Base-by-base conservation (phyloP, 192 early-diverging fungal genomes). In the Backusella tuberculispora region DNA sequence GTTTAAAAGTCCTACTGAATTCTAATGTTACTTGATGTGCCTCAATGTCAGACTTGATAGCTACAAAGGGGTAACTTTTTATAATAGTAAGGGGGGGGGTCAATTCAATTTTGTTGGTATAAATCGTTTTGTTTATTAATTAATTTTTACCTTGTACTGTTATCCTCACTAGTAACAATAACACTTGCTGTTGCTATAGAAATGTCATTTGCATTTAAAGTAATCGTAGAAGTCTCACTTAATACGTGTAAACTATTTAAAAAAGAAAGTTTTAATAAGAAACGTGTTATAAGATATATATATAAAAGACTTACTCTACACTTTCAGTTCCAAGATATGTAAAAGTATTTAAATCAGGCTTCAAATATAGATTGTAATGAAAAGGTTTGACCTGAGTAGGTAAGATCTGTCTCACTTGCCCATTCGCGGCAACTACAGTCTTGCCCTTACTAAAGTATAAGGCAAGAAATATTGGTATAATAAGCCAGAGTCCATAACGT, bases 361-460 rank as follows among this genome's bases (percentile, higher is more conserved):
- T 92, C 21, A 97, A 76, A 9, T 84, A 80, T 26, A 97, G 83
- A 76, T 85, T 85, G 83, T 97, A 97, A 81, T 96, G 93, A 44
- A 83, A 77, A 10, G 96, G 96, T 60, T 86, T 89, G 67, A 96
- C 92, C 71, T 87, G 93, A 74, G 88, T 90, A 45, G 96, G 96
- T 66, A 97, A 88, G 38, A 96, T 88, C 78, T 95, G 90, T 60
- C 72, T 69, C 21, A 29, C 68, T 21, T 47, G 44, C 6, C 41
- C 38, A 13, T 48, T 47, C 3, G 41, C 19, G 1, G 65, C 73
- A n/a, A 21, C n/a, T 13, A 46, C 38, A 21, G 41, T 43, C 9
- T 34, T 45, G 37, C 44, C 24, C 1, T 69, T 43, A 14, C 68
- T 69, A 34, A 29, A 69, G 15, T 69, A 69, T 47, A 69, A 10